Evolutionary conservation across 2,329 filamentous ascomycete genomes (phyloP).

Genomic region (Aspergillus ochraceus): DNA sequence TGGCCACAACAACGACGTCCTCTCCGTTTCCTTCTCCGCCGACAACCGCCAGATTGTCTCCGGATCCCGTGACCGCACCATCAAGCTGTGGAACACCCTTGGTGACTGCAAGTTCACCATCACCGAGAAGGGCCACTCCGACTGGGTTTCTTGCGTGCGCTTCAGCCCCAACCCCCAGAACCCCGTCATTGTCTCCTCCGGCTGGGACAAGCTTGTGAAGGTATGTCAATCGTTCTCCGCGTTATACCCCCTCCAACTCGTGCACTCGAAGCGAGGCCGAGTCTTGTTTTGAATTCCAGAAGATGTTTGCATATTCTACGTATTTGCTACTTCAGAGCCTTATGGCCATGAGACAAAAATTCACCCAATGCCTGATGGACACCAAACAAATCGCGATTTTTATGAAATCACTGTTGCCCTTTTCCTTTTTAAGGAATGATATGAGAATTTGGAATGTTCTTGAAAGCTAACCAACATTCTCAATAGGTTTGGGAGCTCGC

Average conservation of each 20-base stretch:
- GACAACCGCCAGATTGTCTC: conserved; percentile 99
- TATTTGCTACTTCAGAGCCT: conserved; percentile 99
- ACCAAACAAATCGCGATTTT: conserved; percentile 10
- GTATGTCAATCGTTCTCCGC: conserved; percentile 55
- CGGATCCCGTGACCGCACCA: conserved; percentile 94
- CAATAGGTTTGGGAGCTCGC: conserved; percentile 96
- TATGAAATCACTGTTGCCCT: conserved; percentile 8
- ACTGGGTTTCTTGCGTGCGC: conserved; percentile 99
- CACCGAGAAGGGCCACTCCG: conserved; percentile 99
- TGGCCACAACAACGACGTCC: conserved; percentile 98
- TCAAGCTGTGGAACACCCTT: conserved; percentile 99
- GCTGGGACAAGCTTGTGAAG: conserved; percentile 99
- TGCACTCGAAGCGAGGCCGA: neutral
- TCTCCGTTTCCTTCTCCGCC: conserved; percentile 99
- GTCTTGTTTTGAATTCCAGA: conserved; percentile 49
- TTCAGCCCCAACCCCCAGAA: conserved; percentile 99
- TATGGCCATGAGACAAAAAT: conserved; percentile 93
- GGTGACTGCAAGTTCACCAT: conserved; percentile 99
- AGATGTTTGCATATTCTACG: conserved; percentile 90
- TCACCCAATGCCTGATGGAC: conserved; percentile 65
- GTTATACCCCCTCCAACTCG: neutral
- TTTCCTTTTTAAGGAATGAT: neutral
- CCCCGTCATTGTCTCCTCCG: conserved; percentile 97
- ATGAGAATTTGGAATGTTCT: neutral
- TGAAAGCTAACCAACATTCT: conserved; percentile 1